phyloP scores from a whole-genome alignment of 176 grass and related monocot genomes.

The Miscanthus lutarioriparius region DNA sequence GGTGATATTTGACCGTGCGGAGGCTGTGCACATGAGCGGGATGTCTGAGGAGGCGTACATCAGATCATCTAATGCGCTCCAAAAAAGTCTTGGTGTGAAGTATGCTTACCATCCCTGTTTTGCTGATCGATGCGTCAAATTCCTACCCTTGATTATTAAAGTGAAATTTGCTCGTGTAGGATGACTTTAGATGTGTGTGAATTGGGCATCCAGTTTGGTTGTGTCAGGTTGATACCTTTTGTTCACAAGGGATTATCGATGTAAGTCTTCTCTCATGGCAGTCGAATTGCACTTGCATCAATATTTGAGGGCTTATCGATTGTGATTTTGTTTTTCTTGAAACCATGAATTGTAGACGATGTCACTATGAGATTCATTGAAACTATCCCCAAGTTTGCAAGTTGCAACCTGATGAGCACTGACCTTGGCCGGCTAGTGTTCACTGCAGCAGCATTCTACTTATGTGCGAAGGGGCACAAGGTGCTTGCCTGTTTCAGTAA shows the following conservation, averaged over 20 bases:
- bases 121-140: neutral
- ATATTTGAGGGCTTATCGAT: no score
- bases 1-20: constrained; percentile 69
- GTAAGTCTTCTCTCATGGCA: constrained; percentile 42
- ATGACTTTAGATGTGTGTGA: constrained; percentile 64
- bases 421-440: constrained; percentile 79
- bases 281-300: neutral
- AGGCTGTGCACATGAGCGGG: constrained; percentile 73
- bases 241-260: constrained; percentile 77
- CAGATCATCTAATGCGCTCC: constrained; percentile 75
- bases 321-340: no score
- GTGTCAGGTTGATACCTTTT: constrained; percentile 85
- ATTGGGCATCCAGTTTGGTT: constrained; percentile 89
- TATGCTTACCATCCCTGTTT: constrained; percentile 8
- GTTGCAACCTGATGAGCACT: constrained; percentile 40
- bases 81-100: constrained; percentile 89
- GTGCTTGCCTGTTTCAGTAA: constrained; percentile 31
- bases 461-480: constrained; percentile 94
- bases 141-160: neutral
- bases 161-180: constrained; percentile 40
- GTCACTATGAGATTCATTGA: no score
- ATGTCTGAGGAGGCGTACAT: constrained; percentile 91
- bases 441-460: constrained; percentile 77
- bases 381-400: neutral
- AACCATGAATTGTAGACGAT: no score